These are phyloP conservation scores for Perkinsus chesapeaki DNA, from an alignment of 169 alveolate genomes.

Conservation along the genomic window DNA sequence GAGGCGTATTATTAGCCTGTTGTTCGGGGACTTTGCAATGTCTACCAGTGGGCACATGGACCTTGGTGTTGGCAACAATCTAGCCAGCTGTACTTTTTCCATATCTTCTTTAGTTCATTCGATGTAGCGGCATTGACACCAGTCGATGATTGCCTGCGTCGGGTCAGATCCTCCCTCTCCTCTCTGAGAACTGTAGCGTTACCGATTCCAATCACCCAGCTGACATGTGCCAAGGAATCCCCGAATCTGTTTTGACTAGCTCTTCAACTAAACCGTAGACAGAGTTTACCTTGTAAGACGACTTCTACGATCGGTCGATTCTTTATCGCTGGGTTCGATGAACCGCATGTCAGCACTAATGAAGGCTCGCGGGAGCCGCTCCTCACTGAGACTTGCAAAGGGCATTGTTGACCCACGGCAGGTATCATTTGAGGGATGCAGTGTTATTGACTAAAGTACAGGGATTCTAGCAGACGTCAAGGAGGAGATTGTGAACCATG, in stretches of 20 bases:
- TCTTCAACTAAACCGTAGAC: neutral
- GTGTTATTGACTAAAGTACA: neutral
- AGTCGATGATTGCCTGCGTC: neutral
- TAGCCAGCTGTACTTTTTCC: neutral
- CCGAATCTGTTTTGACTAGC: neutral
- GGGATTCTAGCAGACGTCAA: neutral
- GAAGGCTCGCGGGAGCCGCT: neutral
- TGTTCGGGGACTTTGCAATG: neutral
- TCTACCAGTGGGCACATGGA: neutral
- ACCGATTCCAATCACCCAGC: neutral
- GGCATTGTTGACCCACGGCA: neutral
- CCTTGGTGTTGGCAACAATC: neutral
- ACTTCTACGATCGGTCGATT: neutral
- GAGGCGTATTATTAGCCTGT: neutral
- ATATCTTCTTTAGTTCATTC: neutral
- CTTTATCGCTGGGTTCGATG: neutral
- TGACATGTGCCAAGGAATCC: neutral
- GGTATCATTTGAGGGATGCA: neutral
- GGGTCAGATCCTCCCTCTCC: neutral
- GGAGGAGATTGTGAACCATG: neutral
- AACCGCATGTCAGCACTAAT: neutral
- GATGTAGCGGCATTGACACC: neutral
- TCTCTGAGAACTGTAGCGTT: neutral
- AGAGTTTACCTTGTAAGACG: neutral
- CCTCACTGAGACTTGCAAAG: neutral